Conservation (phyloP, 345 rosid species). For the Mercurialis annua region DNA sequence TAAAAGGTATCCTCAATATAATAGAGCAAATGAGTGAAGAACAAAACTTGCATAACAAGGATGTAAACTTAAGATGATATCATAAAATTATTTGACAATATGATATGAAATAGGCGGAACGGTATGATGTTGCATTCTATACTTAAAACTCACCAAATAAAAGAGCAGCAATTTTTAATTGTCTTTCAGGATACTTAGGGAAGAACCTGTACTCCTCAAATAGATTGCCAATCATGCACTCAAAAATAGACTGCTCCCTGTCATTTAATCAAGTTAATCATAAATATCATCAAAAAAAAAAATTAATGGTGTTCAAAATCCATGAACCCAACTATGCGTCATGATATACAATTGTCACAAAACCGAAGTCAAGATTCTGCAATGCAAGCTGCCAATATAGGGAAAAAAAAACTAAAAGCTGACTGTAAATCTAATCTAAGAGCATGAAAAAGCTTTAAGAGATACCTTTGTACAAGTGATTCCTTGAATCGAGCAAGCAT, state of each 20-base stretch:
- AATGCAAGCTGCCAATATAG: neutral
- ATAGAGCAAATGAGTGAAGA: neutral
- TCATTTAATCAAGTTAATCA: constrained; percentile 14
- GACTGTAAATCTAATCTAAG: neutral
- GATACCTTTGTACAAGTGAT: constrained; percentile 67
- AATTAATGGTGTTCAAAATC: neutral
- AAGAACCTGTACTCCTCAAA: constrained; percentile 95
- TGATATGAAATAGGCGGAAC: neutral
- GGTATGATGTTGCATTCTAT: neutral
- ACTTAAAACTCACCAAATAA: constrained; percentile 69
- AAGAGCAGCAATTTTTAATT: constrained; percentile 85
- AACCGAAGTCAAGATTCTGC: neutral
- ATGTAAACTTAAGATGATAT: neutral
- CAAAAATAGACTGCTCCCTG: constrained; percentile 90
- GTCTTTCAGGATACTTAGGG: constrained; percentile 95
- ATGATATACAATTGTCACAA: neutral
- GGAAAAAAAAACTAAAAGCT: neutral
- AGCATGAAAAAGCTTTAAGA: neutral
- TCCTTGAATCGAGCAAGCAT: constrained; percentile 92
- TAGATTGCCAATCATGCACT: constrained; percentile 92
- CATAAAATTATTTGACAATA: neutral
- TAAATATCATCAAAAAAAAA: neutral
- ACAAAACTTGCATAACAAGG: neutral
- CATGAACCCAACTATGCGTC: neutral
- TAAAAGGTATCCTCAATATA: neutral